Conservation (phyloP, 2,329 filamentous ascomycete genomes). For the Colletotrichum sp. region DNA sequence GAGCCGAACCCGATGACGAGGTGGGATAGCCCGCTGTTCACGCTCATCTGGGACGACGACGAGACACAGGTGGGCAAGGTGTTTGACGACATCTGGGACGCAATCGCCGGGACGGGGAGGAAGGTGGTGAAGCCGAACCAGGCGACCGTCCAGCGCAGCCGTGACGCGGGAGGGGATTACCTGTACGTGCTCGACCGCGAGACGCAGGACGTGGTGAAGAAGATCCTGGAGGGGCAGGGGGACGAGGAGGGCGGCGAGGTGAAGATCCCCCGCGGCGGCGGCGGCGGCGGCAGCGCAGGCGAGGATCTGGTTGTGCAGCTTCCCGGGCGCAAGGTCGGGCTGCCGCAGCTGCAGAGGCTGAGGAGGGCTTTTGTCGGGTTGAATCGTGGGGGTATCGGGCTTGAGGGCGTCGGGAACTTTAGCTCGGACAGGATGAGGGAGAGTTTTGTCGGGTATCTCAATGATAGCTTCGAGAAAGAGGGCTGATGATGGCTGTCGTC, state of each 20-base stretch:
- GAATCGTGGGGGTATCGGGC: conserved; percentile 72
- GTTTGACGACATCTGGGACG: conserved; percentile 77
- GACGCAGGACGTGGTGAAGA: conserved; percentile 77
- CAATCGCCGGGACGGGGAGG: conserved; percentile 65
- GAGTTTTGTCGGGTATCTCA: conserved; percentile 71
- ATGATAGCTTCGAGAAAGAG: conserved; percentile 67
- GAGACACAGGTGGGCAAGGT: conserved; percentile 59
- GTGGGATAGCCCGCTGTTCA: conserved; percentile 86
- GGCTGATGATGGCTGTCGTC: conserved; percentile 35
- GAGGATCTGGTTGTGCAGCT: conserved; percentile 64
- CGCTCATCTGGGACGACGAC: conserved; percentile 77
- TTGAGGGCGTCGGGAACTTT: conserved; percentile 60
- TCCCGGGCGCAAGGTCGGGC: conserved; percentile 67
- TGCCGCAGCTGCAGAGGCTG: conserved; percentile 79
- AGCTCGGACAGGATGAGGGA: conserved; percentile 61
- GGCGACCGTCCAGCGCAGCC: conserved; percentile 70
- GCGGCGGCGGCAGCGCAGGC: conserved; percentile 8
- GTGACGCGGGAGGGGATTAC: conserved; percentile 74
- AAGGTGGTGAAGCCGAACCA: conserved; percentile 76
- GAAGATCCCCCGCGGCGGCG: conserved; percentile 42
- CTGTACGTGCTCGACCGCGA: conserved; percentile 80
- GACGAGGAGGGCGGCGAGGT: conserved; percentile 67
- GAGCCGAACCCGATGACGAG: conserved; percentile 85
- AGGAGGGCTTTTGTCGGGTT: conserved; percentile 78
- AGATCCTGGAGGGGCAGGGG: conserved; percentile 73